Evolutionary conservation across 1,284 basidiomycete genomes (phyloP).

Genomic region (Austroboletus olivaceoglutinosus): DNA sequence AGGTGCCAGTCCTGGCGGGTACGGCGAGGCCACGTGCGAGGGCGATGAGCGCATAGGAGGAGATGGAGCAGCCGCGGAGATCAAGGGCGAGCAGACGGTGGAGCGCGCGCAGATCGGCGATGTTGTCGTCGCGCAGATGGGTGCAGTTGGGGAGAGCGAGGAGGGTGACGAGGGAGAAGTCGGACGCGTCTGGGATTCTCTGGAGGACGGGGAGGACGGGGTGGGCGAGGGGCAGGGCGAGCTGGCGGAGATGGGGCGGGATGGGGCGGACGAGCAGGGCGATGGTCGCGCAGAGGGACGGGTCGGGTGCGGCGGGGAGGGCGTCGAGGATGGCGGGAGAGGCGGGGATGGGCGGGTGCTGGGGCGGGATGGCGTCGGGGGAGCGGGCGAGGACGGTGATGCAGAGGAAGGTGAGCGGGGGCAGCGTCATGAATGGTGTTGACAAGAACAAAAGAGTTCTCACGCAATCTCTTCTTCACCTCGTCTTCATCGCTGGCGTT

Average conservation of each 20-base stretch:
- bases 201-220: conserved; percentile 56
- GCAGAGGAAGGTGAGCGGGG: conserved; percentile 42
- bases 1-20: too few relatives aligned
- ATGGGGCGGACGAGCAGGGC: conserved; percentile 56
- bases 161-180: conserved; percentile 62
- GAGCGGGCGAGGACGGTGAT: conserved; percentile 35
- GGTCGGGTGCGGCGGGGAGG: conserved; percentile 38
- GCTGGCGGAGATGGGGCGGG: conserved; percentile 43
- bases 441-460: conserved; percentile 14
- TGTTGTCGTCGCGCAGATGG: conserved; percentile 54
- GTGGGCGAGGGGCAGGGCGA: conserved; percentile 52
- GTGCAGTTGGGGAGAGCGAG: conserved; percentile 52
- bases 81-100: conserved; percentile 61
- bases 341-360: conserved; percentile 30
- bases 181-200: conserved; percentile 46
- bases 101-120: conserved; percentile 48
- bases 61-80: conserved; percentile 50
- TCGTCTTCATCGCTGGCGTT: conserved; percentile 23
- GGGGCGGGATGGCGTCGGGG: conserved; percentile 39
- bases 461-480: conserved; percentile 19
- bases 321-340: conserved; percentile 29
- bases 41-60: conserved; percentile 48
- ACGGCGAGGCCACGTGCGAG: conserved; percentile 37
- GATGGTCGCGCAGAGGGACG: conserved; percentile 59
- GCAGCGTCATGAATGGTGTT: conserved; percentile 21